phyloP scores from a whole-genome alignment of 2,329 filamentous ascomycete genomes.

The Xylariales sp. region DNA sequence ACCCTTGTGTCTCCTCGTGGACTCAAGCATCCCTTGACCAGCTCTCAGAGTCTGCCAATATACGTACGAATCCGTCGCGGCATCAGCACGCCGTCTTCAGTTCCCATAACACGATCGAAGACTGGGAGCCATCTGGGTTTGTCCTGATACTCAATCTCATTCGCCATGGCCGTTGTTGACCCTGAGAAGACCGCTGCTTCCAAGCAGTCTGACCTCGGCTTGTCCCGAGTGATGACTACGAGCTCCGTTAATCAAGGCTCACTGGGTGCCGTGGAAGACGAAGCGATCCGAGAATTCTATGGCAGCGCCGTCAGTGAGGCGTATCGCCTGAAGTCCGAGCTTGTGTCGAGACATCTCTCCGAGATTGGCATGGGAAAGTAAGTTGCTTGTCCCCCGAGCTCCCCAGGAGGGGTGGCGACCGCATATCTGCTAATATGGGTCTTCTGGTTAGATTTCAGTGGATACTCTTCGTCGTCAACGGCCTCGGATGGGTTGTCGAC shows the following conservation, averaged over 20 bases:
- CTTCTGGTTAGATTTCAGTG: slow-evolving; percentile 30
- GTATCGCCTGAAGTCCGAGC: slow-evolving; percentile 29
- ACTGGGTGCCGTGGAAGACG: slow-evolving; percentile 22
- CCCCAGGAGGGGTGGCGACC: too few relatives aligned
- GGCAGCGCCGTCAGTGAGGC: slow-evolving; percentile 24
- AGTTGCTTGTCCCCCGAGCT: too few relatives aligned
- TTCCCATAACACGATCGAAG: too few relatives aligned
- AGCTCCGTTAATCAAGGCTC: neutral
- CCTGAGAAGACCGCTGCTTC: neutral
- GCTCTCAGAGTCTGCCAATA: too few relatives aligned
- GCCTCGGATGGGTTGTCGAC: slow-evolving; percentile 41
- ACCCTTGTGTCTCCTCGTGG: too few relatives aligned
- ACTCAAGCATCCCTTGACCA: too few relatives aligned
- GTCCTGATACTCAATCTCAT: too few relatives aligned
- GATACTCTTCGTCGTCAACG: slow-evolving; percentile 40
- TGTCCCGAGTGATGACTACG: neutral
- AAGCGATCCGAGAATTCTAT: slow-evolving; percentile 31
- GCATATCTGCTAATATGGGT: too few relatives aligned
- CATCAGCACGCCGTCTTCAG: too few relatives aligned
- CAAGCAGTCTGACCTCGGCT: neutral
- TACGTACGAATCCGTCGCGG: too few relatives aligned
- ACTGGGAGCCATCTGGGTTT: too few relatives aligned
- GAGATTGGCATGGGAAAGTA: slow-evolving; percentile 32
- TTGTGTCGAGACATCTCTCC: slow-evolving; percentile 23
- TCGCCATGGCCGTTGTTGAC: neutral